Evolutionary conservation across 2,329 filamentous ascomycete species (phyloP), one percentile per base, ranked within the genome.

Genomic region (Aspergillus terreus): DNA sequence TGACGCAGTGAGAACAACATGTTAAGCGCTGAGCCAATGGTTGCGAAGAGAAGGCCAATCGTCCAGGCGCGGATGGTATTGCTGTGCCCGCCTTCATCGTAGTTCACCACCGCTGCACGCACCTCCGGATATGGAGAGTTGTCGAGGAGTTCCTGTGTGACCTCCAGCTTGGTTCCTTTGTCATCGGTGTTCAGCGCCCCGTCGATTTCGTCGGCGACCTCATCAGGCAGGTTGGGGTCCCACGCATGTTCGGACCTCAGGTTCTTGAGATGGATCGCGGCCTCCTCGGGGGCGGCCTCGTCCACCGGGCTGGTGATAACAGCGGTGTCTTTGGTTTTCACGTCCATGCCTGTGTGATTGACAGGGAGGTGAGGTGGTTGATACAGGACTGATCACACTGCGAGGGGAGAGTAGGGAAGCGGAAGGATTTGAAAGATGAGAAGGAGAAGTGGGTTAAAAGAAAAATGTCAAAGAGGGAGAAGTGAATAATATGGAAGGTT

Each of bases 41-140:
- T 85, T 52, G 82, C 82, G 42, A 86, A 75, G 10, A 85, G 4
- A 59, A 86, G 53, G 32, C 83, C 83, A 54, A 86, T 82, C 4
- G 74, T 70, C 83, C 83, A 86, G 32, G 83, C 82, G 46, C 83
- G 82, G 51, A 86, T 74, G 17, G 83, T 86, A 65, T 84, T 86
- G 58, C 77, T 77, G n/a, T 82, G 80, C 21, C 85, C 73, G 59
- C 85, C 83, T 58, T 84, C 78, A 60, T 87, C 84, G 63, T 80
- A 78, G 64, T 86, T 86, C 54, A 81, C 75, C 15, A 87, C 84
- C 15, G 84, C 81, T 23, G 83, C 81, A 58, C 84, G 81, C 30
- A 86, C 84, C 71, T 86, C 83, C 35, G 82, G 82, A 62, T 86
- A 87, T 2, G 84, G 84, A 44, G 83, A 86, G 65, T 86, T 83